Evolutionary conservation across 768 basidiomycete genomes (phyloP).

Genomic region (Leucocoprinus leucothites): DNA sequence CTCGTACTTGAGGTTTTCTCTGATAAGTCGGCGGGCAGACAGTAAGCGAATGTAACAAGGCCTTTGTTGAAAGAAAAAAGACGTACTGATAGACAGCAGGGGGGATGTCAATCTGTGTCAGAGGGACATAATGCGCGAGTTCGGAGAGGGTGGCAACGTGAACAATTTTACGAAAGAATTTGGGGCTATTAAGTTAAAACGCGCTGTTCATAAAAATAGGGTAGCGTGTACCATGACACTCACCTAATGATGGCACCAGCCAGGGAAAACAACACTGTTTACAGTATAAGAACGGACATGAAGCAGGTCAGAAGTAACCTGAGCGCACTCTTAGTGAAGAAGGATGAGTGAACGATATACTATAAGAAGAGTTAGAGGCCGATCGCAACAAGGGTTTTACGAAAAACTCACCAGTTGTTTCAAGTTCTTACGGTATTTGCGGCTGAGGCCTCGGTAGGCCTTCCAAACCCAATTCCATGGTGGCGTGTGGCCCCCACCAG

Average conservation of each 20-base stretch:
- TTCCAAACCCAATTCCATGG: conserved; percentile 93
- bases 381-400: neutral
- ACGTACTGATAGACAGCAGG: conserved; percentile 75
- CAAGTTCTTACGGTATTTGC: conserved; percentile 86
- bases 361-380: conserved; percentile 24
- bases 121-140: conserved; percentile 70
- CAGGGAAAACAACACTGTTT: conserved; percentile 80
- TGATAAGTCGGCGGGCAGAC: conserved; percentile 22
- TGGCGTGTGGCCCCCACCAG: conserved; percentile 71
- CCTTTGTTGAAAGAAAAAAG: no score
- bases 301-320: neutral
- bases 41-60: no score
- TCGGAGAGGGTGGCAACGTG: conserved; percentile 78
- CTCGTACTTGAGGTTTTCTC: conserved; percentile 80
- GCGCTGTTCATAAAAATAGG: neutral
- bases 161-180: conserved; percentile 83
- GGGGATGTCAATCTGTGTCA: conserved; percentile 87
- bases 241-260: conserved; percentile 87
- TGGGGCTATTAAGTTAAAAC: conserved; percentile 53
- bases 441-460: conserved; percentile 74
- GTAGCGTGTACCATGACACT: no score
- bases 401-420: conserved; percentile 64
- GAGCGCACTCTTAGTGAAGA: conserved; percentile 79
- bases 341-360: conserved; percentile 86
- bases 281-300: conserved; percentile 6